Base-by-base conservation (phyloP, 2,329 filamentous ascomycete genomes). In the Fusarium verticillioides region DNA sequence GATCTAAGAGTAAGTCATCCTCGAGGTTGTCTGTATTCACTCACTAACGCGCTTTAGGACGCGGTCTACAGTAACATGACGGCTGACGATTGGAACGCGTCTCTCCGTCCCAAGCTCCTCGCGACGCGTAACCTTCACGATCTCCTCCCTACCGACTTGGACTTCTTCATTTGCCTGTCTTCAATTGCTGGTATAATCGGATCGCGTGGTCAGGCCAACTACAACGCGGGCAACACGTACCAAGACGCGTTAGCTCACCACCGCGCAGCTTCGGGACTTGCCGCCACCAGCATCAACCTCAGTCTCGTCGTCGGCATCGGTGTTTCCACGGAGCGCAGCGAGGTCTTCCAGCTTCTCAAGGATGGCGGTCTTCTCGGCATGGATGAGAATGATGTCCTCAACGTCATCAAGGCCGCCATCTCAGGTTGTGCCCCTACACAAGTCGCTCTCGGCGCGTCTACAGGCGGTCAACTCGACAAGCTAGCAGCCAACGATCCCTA, bases 1-100 rank as follows among this genome's bases (percentile, higher is more conserved):
- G 74, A 78, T 11, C 44, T 60, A 2, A 50, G 44, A 12, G 57
- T 39, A n/a, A 23, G 11, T 21, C 7, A 4, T 52, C 15, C 12
- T 32, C 4, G 10, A 4, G 1, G 18, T 18, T 9, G 1, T 8
- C 9, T 2, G 15, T 19, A 1, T 54, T 28, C 26, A 54, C 26
- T 12, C 4, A 7, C 52, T 54, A 40, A 54, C 11, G 26, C 19
- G 19, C 5, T n/a, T 18, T 8, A 54, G 52, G 52, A 54, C 21
- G 52, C 52, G 15, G 52, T 54, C 36, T 54, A 54, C 26, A 54
- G 52, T 40, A 54, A 42, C 9, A 50, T 60, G 57, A 37, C 34
- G 3, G 23, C 32, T 28, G 32, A 60, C 1, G 57, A 52, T 11
- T 60, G 57, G 57, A 52, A 50, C 21, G 26, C 44, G 12, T 37